Evolutionary conservation across 2,329 filamentous ascomycete species (phyloP).

Genomic region (Aspergillus aculeatinus): DNA sequence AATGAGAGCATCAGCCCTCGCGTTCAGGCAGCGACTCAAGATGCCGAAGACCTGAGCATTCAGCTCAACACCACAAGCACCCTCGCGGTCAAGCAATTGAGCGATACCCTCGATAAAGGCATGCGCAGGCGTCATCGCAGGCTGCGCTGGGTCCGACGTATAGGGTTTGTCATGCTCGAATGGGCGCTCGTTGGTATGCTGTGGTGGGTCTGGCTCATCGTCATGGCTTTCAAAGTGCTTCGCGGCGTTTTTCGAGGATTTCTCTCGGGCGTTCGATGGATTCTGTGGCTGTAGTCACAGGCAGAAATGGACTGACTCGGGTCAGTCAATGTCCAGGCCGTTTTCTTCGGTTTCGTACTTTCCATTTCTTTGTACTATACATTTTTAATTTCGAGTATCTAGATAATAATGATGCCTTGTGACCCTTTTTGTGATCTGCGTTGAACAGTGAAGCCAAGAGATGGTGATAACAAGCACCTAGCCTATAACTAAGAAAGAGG

Average conservation of each 20-base stretch:
- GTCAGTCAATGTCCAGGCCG: constrained; percentile 2
- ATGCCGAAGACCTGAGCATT: constrained; percentile 74
- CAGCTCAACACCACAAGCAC: constrained; percentile 76
- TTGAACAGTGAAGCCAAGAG: no score
- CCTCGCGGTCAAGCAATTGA: constrained; percentile 75
- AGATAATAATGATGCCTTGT: not conserved
- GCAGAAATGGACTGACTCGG: not conserved
- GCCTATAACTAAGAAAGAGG: no score
- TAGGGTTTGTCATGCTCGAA: constrained; percentile 79
- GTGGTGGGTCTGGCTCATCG: constrained; percentile 92
- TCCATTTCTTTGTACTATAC: not conserved
- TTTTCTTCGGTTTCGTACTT: not conserved
- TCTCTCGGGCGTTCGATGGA: constrained; percentile 67
- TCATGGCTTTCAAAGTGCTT: constrained; percentile 70
- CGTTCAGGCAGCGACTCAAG: constrained; percentile 69
- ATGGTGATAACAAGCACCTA: no score
- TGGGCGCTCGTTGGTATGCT: constrained; percentile 85
- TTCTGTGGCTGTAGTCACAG: constrained; percentile 68
- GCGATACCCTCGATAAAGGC: constrained; percentile 68
- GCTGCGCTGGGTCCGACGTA: constrained; percentile 71
- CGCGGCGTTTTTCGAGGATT: constrained; percentile 62
- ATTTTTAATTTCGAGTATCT: not conserved
- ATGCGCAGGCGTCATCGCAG: constrained; percentile 72
- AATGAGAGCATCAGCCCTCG: constrained; percentile 54
- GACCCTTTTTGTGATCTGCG: not conserved